Base-by-base conservation (phyloP, 1,284 basidiomycete genomes). In the Ganoderma lingzhi region DNA sequence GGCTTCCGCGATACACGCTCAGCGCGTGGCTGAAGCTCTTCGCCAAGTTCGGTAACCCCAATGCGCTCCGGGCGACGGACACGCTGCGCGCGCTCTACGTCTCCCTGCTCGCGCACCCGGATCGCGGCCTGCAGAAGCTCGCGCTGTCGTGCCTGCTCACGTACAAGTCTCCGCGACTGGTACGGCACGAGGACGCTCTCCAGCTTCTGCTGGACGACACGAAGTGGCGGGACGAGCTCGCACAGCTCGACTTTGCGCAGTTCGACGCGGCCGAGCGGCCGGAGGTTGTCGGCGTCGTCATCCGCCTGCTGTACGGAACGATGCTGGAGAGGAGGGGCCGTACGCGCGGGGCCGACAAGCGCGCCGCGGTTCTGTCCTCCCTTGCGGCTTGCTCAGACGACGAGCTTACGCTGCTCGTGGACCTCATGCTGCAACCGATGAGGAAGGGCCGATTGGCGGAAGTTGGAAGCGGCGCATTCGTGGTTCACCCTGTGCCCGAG, bases 371-470 rank as follows among this genome's bases (percentile, higher is more conserved):
- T 14, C 84, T 99, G 30, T 84, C 88, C 17, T 83, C 93, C 1
- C 83, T 99, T 17, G 89, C 86, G 2, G 89, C 89, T 1, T 96
- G 94, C 75, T 84, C 86, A 0, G 85, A 93, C 44, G 85, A 88
- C 8, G 97, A 99, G 78, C 86, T 99, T 8, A 82, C 83, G 1
- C 84, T 95, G 0, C 84, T 99, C 0, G 89, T 98, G 28, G 91
- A 96, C 73, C 85, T 99, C 63, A 99, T 99, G 96, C 81, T 99
- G n/a, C 86, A 87, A 64, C 93, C 96, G 0, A 87, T 98, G 72
- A 83, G 82, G 9, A 81, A 80, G 60, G 80, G 80, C 55, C 70
- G 75, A 67, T 73, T 67, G 53, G 45, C 45, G 37, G 53, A 63
- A 2, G 72, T 70, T 15, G 68, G 70, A 65, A 45, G 28, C 15